phyloP scores from a whole-genome alignment of 164 flowering plant genomes.

The Akebia trifoliata region DNA sequence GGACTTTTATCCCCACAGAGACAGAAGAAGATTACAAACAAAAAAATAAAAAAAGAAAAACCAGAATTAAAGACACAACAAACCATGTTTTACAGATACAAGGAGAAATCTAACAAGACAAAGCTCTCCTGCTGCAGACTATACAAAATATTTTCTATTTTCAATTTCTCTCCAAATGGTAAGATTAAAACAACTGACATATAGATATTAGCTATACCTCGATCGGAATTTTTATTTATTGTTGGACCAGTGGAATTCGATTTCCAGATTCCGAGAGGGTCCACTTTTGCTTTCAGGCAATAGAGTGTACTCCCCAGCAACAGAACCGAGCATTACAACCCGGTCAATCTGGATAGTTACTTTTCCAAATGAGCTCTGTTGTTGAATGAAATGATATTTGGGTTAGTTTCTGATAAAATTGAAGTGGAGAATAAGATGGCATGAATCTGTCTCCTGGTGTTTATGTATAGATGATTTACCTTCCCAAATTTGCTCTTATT shows the following conservation, averaged over 20 bases:
- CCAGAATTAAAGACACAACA: too few relatives aligned
- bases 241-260: slow-evolving; percentile 96
- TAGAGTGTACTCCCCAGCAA: slow-evolving; percentile 82
- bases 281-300: slow-evolving; percentile 88
- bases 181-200: slow-evolving; percentile 11
- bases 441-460: slow-evolving; percentile 21
- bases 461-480: slow-evolving; percentile 36
- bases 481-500: slow-evolving; percentile 99
- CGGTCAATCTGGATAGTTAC: slow-evolving; percentile 94
- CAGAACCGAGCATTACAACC: slow-evolving; percentile 88
- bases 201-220: slow-evolving; percentile 7
- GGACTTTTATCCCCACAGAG: too few relatives aligned
- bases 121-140: slow-evolving; percentile 17
- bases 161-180: background rate
- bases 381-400: slow-evolving; percentile 7
- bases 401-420: background rate
- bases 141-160: slow-evolving; percentile 14
- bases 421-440: background rate
- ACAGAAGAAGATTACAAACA: too few relatives aligned
- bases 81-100: background rate
- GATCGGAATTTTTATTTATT: slow-evolving; percentile 26
- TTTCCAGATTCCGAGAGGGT: slow-evolving; percentile 72
- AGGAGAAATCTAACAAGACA: slow-evolving; percentile 19
- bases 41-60: too few relatives aligned
- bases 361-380: slow-evolving; percentile 92